phyloP scores from a whole-genome alignment of 2,329 filamentous ascomycete genomes.

The Phialemonium atrogriseum region DNA sequence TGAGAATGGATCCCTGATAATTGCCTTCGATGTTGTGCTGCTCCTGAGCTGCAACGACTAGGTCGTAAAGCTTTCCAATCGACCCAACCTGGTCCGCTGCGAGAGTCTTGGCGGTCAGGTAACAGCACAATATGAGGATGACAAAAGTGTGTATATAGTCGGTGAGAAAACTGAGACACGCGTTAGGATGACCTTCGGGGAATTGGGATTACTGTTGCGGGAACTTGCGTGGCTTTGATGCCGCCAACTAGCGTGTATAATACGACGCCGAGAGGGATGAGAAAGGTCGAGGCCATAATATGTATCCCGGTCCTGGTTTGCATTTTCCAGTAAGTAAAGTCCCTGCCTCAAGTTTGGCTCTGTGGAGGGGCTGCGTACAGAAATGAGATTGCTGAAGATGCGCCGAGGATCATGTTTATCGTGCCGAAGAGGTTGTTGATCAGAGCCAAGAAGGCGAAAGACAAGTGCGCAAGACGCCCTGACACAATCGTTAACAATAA shows the following conservation, averaged over 20 bases:
- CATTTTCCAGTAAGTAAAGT: no score
- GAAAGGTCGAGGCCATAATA: slow-evolving; percentile 29
- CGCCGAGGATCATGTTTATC: slow-evolving; percentile 31
- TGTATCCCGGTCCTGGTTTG: slow-evolving; percentile 32
- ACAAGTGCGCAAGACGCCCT: slow-evolving; percentile 27
- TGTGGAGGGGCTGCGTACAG: slow-evolving; percentile 29
- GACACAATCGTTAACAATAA: no score
- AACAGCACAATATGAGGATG: slow-evolving; percentile 27
- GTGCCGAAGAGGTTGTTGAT: slow-evolving; percentile 31
- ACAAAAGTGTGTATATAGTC: slow-evolving; percentile 33
- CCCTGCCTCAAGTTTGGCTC: slow-evolving; percentile 27
- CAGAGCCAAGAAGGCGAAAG: slow-evolving; percentile 29
- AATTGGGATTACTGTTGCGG: no score
- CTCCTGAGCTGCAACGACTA: slow-evolving; percentile 22
- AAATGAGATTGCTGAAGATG: no score
- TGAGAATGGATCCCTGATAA: slow-evolving; percentile 26
- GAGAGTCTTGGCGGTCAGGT: no score
- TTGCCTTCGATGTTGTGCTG: slow-evolving; percentile 23
- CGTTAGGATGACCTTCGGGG: no score
- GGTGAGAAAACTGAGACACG: slow-evolving; percentile 30
- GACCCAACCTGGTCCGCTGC: slow-evolving; percentile 21
- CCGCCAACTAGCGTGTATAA: slow-evolving; percentile 31
- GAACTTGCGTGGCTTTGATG: slow-evolving; percentile 28
- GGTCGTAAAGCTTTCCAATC: slow-evolving; percentile 25
- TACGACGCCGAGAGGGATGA: slow-evolving; percentile 28